phyloP scores from a whole-genome alignment of 106 monocot species.

The Dactylorhiza incarnata region DNA sequence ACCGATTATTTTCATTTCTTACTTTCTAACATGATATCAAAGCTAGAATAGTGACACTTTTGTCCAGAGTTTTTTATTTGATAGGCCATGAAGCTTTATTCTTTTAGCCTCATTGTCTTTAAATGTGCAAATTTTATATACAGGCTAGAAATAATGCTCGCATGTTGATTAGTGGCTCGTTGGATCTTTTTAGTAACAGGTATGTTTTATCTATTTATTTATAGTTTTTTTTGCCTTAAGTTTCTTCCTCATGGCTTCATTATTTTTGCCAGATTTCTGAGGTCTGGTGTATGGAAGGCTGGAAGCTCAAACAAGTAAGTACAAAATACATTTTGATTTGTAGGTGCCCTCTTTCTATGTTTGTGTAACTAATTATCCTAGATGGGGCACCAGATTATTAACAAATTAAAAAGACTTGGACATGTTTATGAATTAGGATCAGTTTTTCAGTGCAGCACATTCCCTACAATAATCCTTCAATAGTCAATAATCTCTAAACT shows the following conservation, averaged over 20 bases:
- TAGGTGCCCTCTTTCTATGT: background rate
- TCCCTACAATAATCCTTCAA: no score
- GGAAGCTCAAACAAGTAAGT: slow-evolving; percentile 57
- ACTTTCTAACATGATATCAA: no score
- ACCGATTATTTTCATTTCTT: no score
- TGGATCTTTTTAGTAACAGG: slow-evolving; percentile 85
- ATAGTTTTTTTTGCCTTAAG: background rate
- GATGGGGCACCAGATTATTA: no score
- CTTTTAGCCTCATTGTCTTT: background rate
- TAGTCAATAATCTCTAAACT: no score
- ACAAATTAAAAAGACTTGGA: no score
- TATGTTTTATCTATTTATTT: slow-evolving; percentile 15
- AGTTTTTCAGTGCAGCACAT: no score
- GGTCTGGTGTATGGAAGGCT: slow-evolving; percentile 62
- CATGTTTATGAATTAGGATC: no score
- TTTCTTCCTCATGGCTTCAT: slow-evolving; percentile 1
- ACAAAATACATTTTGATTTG: slow-evolving; percentile 1
- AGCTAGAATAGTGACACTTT: no score
- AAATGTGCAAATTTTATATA: background rate
- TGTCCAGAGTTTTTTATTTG: no score
- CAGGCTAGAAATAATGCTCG: slow-evolving; percentile 98
- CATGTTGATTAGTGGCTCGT: slow-evolving; percentile 80
- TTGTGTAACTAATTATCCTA: background rate
- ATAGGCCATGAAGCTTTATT: background rate
- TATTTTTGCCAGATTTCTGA: slow-evolving; percentile 48